Evolutionary conservation across 106 monocot genomes (phyloP), one percentile per base, ranked within the genome.

Genomic region (Apostasia ramifera): DNA sequence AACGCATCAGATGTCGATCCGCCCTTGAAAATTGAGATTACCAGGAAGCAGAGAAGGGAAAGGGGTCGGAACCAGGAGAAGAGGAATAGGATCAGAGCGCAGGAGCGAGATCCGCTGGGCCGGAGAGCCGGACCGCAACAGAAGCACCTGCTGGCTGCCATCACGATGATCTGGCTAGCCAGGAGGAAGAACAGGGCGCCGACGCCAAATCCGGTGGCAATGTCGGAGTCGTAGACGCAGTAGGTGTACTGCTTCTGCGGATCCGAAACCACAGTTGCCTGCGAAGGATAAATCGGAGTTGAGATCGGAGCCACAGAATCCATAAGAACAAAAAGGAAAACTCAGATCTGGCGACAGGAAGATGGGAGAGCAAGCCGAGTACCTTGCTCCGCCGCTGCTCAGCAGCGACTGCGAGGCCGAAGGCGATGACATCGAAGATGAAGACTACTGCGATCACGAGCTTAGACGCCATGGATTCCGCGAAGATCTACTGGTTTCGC

Each of bases 201-300:
- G 45, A 79, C 78, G 26, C 81, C 85, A 68, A 69, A 82, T 13
- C 78, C 81, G 7, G 85, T 79, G 26, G 85, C 72, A 38, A 82
- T 76, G 69, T 85, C 85, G 5, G 85, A 85, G 64, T 85, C 78
- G 71, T 85, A 85, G 5, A 79, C 81, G 81, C 85, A 85, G 75
- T 78, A 75, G 4, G 71, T 67, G 75, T 85, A 85, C 38, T 65
- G 41, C 75, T 85, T 71, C 65, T 72, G 72, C 42, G 49, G 26
- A 54, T 85, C 78, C 45, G 81, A 45, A 11, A 69, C 54, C 11
- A 79, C 72, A 12, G 11, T 57, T 41, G 74, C 84, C 84, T 85
- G 74, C 44, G 47, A 37, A 47, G 44, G 39, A 49, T 6, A 62
- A n/a, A 4, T 43, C 15, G 6, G 11, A 37, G 44, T 5, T 26